These are phyloP conservation scores for Marasmius tenuissimus DNA, from an alignment of 1,284 basidiomycete genomes.

Conservation along the genomic window DNA sequence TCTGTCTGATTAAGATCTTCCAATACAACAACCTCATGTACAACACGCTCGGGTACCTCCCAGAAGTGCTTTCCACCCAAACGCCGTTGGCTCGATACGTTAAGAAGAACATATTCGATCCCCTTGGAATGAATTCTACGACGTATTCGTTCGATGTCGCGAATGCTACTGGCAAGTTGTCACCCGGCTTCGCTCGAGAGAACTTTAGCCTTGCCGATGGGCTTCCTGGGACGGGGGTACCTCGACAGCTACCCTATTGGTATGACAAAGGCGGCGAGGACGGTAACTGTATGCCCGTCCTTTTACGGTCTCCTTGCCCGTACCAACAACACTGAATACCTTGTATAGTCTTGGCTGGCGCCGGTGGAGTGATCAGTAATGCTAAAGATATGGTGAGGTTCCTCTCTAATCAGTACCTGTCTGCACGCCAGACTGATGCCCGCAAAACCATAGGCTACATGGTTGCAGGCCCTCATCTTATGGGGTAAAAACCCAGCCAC, in stretches of 20 bases:
- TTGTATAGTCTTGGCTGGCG: conserved; percentile 34
- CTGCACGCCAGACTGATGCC: conserved; percentile 13
- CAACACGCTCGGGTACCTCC: conserved; percentile 36
- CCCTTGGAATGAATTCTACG: conserved; percentile 43
- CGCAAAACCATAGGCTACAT: conserved; percentile 38
- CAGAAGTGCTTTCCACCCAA: conserved; percentile 32
- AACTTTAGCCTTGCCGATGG: conserved; percentile 24
- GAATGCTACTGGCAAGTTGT: conserved; percentile 29
- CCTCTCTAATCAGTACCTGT: neutral
- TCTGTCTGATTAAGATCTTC: conserved; percentile 39
- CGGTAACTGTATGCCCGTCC: neutral
- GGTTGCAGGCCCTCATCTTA: conserved; percentile 23
- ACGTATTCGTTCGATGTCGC: conserved; percentile 42
- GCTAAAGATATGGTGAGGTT: conserved; percentile 33
- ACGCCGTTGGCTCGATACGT: conserved; percentile 38
- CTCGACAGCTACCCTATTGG: conserved; percentile 35
- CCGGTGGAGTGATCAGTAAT: conserved; percentile 42
- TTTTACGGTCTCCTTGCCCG: neutral
- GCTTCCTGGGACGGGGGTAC: conserved; percentile 21
- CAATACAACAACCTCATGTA: conserved; percentile 49
- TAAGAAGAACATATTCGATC: conserved; percentile 37
- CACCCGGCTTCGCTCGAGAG: conserved; percentile 26
- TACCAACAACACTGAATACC: neutral
- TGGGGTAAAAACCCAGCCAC: conserved; percentile 21
- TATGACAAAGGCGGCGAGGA: conserved; percentile 32